Evolutionary conservation across 208 protist genomes (phyloP), one percentile per base, ranked within the genome.

Genomic region (Crithidia acanthocephali): DNA sequence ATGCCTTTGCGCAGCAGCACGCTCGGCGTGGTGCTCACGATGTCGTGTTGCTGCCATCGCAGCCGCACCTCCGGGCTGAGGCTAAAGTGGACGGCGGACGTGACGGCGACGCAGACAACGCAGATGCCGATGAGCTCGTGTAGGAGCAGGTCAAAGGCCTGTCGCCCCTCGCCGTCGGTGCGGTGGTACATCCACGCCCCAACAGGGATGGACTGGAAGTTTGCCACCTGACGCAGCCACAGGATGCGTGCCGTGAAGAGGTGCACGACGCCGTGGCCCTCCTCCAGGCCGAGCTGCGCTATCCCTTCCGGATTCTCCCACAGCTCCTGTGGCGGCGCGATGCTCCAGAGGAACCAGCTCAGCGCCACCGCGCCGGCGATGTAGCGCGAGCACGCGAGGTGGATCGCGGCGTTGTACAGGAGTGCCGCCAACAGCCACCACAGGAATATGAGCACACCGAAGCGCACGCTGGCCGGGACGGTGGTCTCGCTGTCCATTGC

Each of bases 1-100:
- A 91, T 63, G 28, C 73, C 13, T 70, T 96, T 96, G 28, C 85
- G 80, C 40, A 90, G 81, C 18, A 94, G 61, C 10, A 96, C 80
- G 6, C 47, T 74, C 8, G 86, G 76, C 2, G 88, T 94, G 2
- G 81, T 56, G 22, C 89, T 63, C 8, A 87, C 61, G 40, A 94
- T 84, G 68, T 80, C 80, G 15, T 65, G 62, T 10, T 74, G 72
- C 33, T 76, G 79, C 56, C 93, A 78, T 45, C 62, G 47, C 30
- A 70, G 58, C 8, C 72, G 76, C 30, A 68, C 62, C 42, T 83
- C 76, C 30, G 55, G 33, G 52, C 61, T 56, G 22, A 86, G 72
- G 30, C 48, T 67, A 48, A 56, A 55, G 45, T 66, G 37, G 20
- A 89, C 47, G 20, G 52, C 25, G 8, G 68, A 59, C 35, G 47